Percentiles rank a stretch among this genome's conserved stretches.
These are phyloP conservation scores for Thamnidium elegans DNA, from an alignment of 192 early-diverging fungal genomes.

Conservation along the genomic window DNA sequence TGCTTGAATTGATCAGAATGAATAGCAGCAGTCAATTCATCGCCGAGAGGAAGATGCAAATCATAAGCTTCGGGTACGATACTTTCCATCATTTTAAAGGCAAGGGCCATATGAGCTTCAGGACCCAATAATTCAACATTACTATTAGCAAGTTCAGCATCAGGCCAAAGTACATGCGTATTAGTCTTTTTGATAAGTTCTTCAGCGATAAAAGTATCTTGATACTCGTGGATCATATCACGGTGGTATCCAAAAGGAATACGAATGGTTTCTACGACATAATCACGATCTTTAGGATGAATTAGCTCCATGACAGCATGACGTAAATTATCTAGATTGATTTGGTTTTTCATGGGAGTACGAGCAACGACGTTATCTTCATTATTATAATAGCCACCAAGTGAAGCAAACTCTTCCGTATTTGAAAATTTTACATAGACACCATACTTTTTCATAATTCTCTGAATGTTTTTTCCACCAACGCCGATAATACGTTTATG, in stretches of 20 bases:
- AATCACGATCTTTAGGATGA: slow-evolving; percentile 49
- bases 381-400: slow-evolving; percentile 82
- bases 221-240: slow-evolving; percentile 41
- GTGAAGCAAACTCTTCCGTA: slow-evolving; percentile 69
- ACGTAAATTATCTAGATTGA: slow-evolving; percentile 65
- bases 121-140: slow-evolving; percentile 55
- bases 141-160: slow-evolving; percentile 61
- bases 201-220: slow-evolving; percentile 9
- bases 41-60: slow-evolving; percentile 44
- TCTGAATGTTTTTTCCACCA: slow-evolving; percentile 84
- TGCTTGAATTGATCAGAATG: no score
- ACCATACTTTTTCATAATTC: slow-evolving; percentile 87
- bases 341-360: slow-evolving; percentile 77
- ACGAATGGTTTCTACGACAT: slow-evolving; percentile 41
- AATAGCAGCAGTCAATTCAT: not conserved
- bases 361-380: slow-evolving; percentile 82
- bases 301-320: slow-evolving; percentile 59
- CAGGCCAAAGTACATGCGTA: slow-evolving; percentile 60
- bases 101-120: slow-evolving; percentile 53
- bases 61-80: slow-evolving; percentile 56
- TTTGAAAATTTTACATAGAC: slow-evolving; percentile 89
- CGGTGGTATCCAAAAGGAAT: slow-evolving; percentile 64
- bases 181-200: slow-evolving; percentile 58
- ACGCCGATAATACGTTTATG: slow-evolving; percentile 90
- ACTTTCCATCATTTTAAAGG: slow-evolving; percentile 51